Evolutionary conservation across 2,329 filamentous ascomycete genomes (phyloP).

Genomic region (Ophiostoma angusticollis): DNA sequence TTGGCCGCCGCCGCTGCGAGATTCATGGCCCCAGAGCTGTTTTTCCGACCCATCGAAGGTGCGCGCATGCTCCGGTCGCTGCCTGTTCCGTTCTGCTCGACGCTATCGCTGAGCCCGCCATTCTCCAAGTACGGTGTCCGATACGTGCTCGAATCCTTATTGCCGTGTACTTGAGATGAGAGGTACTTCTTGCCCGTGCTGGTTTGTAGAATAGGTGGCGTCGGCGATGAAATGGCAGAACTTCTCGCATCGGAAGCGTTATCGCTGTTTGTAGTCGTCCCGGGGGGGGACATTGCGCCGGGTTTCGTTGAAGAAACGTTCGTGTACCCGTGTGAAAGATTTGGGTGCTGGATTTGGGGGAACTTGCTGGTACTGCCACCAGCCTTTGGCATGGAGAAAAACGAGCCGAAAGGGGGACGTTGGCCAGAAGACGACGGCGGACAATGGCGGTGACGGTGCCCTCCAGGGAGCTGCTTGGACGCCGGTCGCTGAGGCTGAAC

Average conservation of each 20-base stretch:
- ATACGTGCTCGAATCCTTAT: slow-evolving; percentile 41
- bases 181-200: slow-evolving; percentile 34
- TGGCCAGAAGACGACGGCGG: slow-evolving; percentile 17
- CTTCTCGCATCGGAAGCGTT: slow-evolving; percentile 1
- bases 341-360: slow-evolving; percentile 15
- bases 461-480: slow-evolving; percentile 4
- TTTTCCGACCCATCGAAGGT: slow-evolving; percentile 4
- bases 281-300: slow-evolving; percentile 2
- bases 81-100: slow-evolving; percentile 24
- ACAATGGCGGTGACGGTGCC: slow-evolving; percentile 8
- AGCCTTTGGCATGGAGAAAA: slow-evolving; percentile 12
- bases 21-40: slow-evolving; percentile 6
- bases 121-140: slow-evolving; percentile 45
- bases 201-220: slow-evolving; percentile 4
- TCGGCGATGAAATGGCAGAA: not conserved
- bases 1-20: slow-evolving; percentile 10
- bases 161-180: slow-evolving; percentile 43
- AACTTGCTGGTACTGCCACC: slow-evolving; percentile 9
- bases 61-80: slow-evolving; percentile 21
- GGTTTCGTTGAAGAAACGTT: slow-evolving; percentile 7
- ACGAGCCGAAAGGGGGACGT: slow-evolving; percentile 16
- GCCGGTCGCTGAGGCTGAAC: slow-evolving; percentile 9
- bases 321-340: slow-evolving; percentile 13
- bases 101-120: slow-evolving; percentile 49
- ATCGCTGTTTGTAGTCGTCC: not conserved